phyloP scores from a whole-genome alignment of 164 flowering plant genomes.

The Tinospora cordifolia region DNA sequence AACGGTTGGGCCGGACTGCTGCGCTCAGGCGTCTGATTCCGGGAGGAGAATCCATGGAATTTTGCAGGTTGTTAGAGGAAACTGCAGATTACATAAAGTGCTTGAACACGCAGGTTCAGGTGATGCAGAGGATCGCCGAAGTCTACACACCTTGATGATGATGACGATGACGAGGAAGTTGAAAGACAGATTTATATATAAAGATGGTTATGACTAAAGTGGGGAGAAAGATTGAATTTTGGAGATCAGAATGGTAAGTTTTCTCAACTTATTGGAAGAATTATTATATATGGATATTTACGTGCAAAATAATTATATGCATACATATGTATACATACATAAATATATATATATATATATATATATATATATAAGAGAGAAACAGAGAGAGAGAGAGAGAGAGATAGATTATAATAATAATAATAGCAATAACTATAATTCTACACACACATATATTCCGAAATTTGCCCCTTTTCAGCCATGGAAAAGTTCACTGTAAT shows the following conservation, averaged over 20 bases:
- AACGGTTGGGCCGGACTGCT: constrained; percentile 8
- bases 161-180: neutral
- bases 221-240: neutral
- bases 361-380: neutral
- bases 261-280: neutral
- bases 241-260: neutral
- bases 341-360: neutral
- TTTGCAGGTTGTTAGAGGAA: constrained; percentile 43
- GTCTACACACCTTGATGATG: constrained; percentile 13
- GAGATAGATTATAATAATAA: too few relatives aligned
- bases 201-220: neutral
- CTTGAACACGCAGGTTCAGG: constrained; percentile 46
- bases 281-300: neutral
- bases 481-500: neutral
- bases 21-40: constrained; percentile 45
- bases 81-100: constrained; percentile 51
- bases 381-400: too few relatives aligned
- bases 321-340: neutral
- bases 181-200: neutral
- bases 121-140: constrained; percentile 41
- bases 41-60: constrained; percentile 50
- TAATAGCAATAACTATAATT: too few relatives aligned
- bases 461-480: neutral
- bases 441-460: too few relatives aligned
- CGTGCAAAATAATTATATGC: too few relatives aligned